Conservation (phyloP, 495 filamentous ascomycete genomes). For the Neurospora cerealis region DNA sequence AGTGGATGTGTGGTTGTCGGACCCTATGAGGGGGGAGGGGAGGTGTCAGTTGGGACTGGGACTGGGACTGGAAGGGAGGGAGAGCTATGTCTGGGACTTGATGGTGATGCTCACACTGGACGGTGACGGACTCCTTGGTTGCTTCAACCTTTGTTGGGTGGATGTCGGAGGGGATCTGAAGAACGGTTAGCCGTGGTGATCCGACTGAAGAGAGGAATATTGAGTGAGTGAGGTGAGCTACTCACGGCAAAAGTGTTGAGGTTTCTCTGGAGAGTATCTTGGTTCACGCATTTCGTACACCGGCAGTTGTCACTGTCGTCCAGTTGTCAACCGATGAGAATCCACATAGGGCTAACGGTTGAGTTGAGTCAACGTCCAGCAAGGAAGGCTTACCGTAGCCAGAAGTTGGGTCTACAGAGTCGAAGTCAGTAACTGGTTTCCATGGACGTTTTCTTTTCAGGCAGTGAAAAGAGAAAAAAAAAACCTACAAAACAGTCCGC, state of each 20-base stretch:
- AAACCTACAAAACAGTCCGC: background rate
- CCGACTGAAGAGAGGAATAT: background rate
- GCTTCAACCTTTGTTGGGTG: slow-evolving; percentile 22
- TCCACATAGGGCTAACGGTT: background rate
- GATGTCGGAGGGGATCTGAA: slow-evolving; percentile 44
- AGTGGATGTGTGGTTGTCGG: slow-evolving; percentile 44
- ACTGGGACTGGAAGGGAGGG: background rate
- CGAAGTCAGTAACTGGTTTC: background rate
- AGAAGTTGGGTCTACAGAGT: slow-evolving; percentile 15
- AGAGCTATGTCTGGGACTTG: background rate
- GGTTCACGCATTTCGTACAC: slow-evolving; percentile 62
- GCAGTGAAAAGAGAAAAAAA: too few relatives aligned
- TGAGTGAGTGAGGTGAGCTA: background rate
- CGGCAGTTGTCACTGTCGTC: slow-evolving; percentile 69
- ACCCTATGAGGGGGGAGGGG: slow-evolving; percentile 9
- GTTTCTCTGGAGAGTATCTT: slow-evolving; percentile 64
- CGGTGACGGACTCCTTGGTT: slow-evolving; percentile 22
- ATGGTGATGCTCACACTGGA: slow-evolving; percentile 28
- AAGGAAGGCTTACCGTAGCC: slow-evolving; percentile 27
- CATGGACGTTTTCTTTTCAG: background rate
- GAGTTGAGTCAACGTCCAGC: background rate
- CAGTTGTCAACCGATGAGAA: background rate
- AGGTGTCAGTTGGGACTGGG: background rate
- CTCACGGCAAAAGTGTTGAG: slow-evolving; percentile 54
- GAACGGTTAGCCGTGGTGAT: slow-evolving; percentile 4